Base-by-base conservation (phyloP, 257 asterid genomes). In the Sherardia arvensis region DNA sequence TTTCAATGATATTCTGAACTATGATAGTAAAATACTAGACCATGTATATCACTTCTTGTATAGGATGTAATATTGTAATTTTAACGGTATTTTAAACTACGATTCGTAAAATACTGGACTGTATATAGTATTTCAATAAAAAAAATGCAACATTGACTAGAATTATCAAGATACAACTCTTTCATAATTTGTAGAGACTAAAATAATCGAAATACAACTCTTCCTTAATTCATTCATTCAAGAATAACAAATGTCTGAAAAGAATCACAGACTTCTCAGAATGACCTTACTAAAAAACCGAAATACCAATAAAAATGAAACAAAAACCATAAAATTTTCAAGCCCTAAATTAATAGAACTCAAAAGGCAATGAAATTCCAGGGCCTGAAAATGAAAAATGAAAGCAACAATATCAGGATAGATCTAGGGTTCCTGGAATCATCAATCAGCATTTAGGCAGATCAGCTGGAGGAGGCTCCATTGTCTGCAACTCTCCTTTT, bases 401-500 rank as follows among this genome's bases (percentile, higher is more conserved):
- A 32, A 28, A 22, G 25, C 26, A n/a, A 25, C 36, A 55, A 55
- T 55, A 26, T 55, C 30, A 14, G n/a, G 34, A 55, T 55, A 22
- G 7, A 51, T 51, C 27, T 23, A 48, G n/a, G 54, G 3, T 15
- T 48, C 54, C n/a, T 17, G 1, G 2, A n/a, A n/a, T n/a, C n/a
- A n/a, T n/a, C n/a, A 28, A 29, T 59, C 63, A 71, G 53, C 77
- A 76, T 56, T 22, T 3, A 10, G 80, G 80, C 67, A 76, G 33
- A 66, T 76, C 80, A 47, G 71, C 30, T 20, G 80, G 77, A 28
- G 80, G 77, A 1, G 76, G 71, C 69, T 58, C 71, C 23, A 76
- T 5, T 30, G 76, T 45, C 65, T 76, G 47, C 25, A 25, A 71
- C 49, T 71, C 74, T 53, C 80, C 80, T 22, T 34, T 20, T 67